A percentile compares a stretch with the other conserved stretches of the same genome.
These are phyloP conservation scores for Fusarium fujikuroi DNA, from an alignment of 2,329 filamentous ascomycete species.

Conservation along the genomic window DNA sequence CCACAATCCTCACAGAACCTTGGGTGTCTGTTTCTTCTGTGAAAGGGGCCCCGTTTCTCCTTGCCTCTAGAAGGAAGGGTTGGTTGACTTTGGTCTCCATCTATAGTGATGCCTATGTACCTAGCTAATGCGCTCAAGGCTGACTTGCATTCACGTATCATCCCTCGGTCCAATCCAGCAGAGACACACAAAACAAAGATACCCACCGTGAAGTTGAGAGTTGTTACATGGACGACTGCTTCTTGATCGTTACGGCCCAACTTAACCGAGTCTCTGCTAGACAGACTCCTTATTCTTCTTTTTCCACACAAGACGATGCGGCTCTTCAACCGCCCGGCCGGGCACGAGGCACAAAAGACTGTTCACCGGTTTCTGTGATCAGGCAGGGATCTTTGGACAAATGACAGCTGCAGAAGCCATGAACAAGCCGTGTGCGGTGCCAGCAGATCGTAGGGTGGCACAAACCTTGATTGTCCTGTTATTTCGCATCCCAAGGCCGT, in stretches of 20 bases:
- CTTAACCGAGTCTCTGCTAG: conserved; percentile 8
- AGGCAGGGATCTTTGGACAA: conserved; percentile 31
- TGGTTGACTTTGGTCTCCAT: conserved; percentile 17
- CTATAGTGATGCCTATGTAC: background rate
- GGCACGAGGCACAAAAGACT: background rate
- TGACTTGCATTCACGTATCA: conserved; percentile 32
- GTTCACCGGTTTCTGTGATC: conserved; percentile 17
- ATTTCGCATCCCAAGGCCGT: conserved; percentile 23
- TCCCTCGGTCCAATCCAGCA: conserved; percentile 23
- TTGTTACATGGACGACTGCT: background rate
- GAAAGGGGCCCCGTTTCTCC: background rate
- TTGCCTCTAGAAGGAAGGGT: background rate
- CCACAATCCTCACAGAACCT: background rate
- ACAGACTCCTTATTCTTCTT: conserved; percentile 1
- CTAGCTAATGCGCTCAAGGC: conserved; percentile 19
- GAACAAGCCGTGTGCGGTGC: conserved; percentile 42
- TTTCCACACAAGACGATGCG: conserved; percentile 1
- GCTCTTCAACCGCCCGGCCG: conserved; percentile 16
- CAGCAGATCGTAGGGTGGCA: conserved; percentile 34
- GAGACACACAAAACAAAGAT: conserved; percentile 27
- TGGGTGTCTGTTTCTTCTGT: background rate
- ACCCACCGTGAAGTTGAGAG: conserved; percentile 24
- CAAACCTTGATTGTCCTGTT: conserved; percentile 11
- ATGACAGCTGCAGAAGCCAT: conserved; percentile 21
- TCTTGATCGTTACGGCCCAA: conserved; percentile 3